Evolutionary conservation across 176 grass and related monocot genomes (phyloP).

Genomic region (Poa annua): DNA sequence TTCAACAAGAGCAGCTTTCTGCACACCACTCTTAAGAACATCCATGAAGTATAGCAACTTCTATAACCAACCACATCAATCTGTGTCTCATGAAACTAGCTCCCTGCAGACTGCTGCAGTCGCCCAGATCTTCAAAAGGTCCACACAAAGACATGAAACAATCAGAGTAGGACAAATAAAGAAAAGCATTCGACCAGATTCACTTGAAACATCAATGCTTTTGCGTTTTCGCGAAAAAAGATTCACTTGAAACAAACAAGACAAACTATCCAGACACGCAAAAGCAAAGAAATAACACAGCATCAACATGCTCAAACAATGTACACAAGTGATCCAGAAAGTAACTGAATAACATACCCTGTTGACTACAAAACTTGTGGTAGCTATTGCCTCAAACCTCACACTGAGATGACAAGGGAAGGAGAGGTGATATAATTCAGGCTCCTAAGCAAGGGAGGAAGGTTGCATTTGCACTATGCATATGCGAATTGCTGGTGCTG

Average conservation of each 20-base stretch:
- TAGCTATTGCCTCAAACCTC: slow-evolving; percentile 39
- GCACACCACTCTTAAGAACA: slow-evolving; percentile 27
- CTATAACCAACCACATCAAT: slow-evolving; percentile 65
- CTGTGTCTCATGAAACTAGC: slow-evolving; percentile 35
- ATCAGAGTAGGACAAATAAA: slow-evolving; percentile 17
- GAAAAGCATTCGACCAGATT: slow-evolving; percentile 11
- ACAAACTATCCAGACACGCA: neutral
- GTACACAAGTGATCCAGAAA: neutral
- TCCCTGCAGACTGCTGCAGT: slow-evolving; percentile 1
- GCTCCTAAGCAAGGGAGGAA: slow-evolving; percentile 35
- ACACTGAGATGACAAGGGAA: slow-evolving; percentile 28
- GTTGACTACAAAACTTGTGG: slow-evolving; percentile 2
- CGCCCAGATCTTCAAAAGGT: slow-evolving; percentile 30
- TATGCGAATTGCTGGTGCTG: slow-evolving; percentile 26
- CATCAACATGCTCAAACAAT: slow-evolving; percentile 26
- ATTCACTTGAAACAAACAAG: slow-evolving; percentile 37
- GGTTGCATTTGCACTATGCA: slow-evolving; percentile 1
- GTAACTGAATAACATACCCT: slow-evolving; percentile 33
- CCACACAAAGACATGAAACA: slow-evolving; percentile 16
- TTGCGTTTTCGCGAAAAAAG: no score
- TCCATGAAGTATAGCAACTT: slow-evolving; percentile 57
- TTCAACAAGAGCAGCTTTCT: slow-evolving; percentile 47
- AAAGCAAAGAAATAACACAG: slow-evolving; percentile 3
- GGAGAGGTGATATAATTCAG: slow-evolving; percentile 31
- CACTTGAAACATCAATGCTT: slow-evolving; percentile 38